phyloP scores from a whole-genome alignment of 345 rosid species.

The Salix dunnii region DNA sequence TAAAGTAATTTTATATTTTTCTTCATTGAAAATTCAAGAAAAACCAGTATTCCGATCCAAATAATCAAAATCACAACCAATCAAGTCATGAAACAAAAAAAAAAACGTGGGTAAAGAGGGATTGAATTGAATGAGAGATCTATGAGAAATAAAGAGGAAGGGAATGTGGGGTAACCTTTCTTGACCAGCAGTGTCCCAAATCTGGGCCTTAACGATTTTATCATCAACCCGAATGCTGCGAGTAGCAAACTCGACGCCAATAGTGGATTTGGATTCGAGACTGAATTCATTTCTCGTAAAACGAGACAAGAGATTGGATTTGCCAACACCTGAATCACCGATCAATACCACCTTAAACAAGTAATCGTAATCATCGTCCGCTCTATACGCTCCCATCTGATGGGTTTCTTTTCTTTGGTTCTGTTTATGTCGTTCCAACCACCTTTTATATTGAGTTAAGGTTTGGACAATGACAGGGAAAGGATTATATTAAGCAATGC shows the following conservation, averaged over 20 bases:
- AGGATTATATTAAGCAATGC: too few species aligned
- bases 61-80: neutral
- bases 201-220: conserved; percentile 34
- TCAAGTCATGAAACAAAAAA: neutral
- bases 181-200: conserved; percentile 38
- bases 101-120: neutral
- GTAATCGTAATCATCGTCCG: conserved; percentile 34
- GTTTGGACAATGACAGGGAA: too few species aligned
- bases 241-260: conserved; percentile 35
- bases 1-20: too few species aligned
- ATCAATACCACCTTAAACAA: conserved; percentile 35
- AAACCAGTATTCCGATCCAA: neutral
- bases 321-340: conserved; percentile 34
- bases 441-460: too few species aligned
- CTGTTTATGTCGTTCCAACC: neutral
- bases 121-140: neutral
- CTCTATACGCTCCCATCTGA: conserved; percentile 29
- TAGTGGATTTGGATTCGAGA: conserved; percentile 33
- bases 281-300: conserved; percentile 33
- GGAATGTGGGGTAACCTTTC: conserved; percentile 17
- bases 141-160: neutral
- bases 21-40: neutral
- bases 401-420: neutral
- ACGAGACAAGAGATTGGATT: conserved; percentile 30
- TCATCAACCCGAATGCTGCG: conserved; percentile 33